Conservation (phyloP, 2,329 filamentous ascomycete species). For the Ploettnerulaceae sp. region DNA sequence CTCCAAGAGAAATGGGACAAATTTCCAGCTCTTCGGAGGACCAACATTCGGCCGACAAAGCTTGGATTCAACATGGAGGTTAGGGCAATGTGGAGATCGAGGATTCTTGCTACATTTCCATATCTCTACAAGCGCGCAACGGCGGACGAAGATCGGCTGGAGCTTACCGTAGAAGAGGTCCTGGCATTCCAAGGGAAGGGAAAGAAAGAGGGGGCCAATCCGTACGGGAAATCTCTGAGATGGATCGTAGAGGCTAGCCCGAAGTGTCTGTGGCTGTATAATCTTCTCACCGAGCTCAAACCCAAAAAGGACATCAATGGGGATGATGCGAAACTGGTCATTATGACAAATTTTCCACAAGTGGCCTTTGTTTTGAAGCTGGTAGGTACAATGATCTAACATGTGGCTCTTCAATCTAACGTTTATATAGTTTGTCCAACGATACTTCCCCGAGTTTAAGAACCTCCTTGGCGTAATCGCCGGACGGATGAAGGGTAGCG, state of each 20-base stretch:
- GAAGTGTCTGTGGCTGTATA: conserved; percentile 19
- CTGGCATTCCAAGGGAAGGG: neutral
- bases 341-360: conserved; percentile 17
- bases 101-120: conserved; percentile 20
- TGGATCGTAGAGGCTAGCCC: conserved; percentile 18
- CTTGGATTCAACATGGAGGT: conserved; percentile 11
- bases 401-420: neutral
- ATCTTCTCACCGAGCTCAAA: conserved; percentile 12
- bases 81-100: conserved; percentile 5
- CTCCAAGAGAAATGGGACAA: conserved; percentile 5
- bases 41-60: neutral
- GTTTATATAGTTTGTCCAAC: conserved; percentile 13
- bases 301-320: neutral
- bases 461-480: conserved; percentile 9
- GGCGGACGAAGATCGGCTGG: conserved; percentile 1
- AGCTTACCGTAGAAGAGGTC: conserved; percentile 10
- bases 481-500: conserved; percentile 4
- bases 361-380: conserved; percentile 18
- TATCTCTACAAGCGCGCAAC: conserved; percentile 9
- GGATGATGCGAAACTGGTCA: conserved; percentile 17
- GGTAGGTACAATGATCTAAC: conserved; percentile 1
- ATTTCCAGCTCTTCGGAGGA: conserved; percentile 3
- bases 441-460: conserved; percentile 8
- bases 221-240: conserved; percentile 10
- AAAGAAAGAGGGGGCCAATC: neutral